Evolutionary conservation across 2,329 filamentous ascomycete genomes (phyloP).

Genomic region (Escovopsis sp.): DNA sequence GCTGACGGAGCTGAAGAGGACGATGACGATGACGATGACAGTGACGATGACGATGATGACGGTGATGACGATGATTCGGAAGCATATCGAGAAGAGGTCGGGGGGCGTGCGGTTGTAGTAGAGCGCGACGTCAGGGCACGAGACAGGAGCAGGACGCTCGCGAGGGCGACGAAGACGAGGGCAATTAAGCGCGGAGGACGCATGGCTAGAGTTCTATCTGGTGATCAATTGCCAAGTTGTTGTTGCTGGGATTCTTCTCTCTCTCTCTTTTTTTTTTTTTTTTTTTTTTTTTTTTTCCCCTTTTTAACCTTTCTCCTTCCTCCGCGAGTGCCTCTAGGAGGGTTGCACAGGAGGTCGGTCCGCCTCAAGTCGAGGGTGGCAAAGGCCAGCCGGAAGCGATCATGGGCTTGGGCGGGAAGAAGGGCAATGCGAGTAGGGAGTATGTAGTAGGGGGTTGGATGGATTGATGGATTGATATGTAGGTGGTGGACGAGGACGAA

Average conservation of each 20-base stretch:
- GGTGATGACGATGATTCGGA: slow-evolving; percentile 2
- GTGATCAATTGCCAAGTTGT: slow-evolving; percentile 1
- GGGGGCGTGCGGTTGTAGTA: slow-evolving; percentile 11
- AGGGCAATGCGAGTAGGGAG: neutral
- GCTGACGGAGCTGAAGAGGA: no score
- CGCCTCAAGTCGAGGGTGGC: slow-evolving; percentile 6
- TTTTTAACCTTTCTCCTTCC: neutral
- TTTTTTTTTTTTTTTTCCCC: neutral
- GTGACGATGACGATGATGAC: no score
- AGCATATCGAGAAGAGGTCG: slow-evolving; percentile 12
- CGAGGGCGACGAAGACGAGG: slow-evolving; percentile 37
- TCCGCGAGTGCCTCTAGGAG: neutral
- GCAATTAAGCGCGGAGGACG: slow-evolving; percentile 39
- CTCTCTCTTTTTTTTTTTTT: no score
- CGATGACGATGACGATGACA: no score
- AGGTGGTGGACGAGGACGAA: neutral
- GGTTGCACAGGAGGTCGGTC: neutral
- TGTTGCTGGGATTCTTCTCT: slow-evolving; percentile 1
- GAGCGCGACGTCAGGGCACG: slow-evolving; percentile 30
- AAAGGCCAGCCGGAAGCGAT: slow-evolving; percentile 4
- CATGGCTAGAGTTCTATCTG: slow-evolving; percentile 24
- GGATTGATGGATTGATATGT: no score
- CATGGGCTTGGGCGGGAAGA: slow-evolving; percentile 2
- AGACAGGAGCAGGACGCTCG: slow-evolving; percentile 39
- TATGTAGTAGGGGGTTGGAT: slow-evolving; percentile 3